Evolutionary conservation across 140 eudicot species (phyloP), one percentile per base, ranked within the genome.

Genomic region (Anethum foeniculum): DNA sequence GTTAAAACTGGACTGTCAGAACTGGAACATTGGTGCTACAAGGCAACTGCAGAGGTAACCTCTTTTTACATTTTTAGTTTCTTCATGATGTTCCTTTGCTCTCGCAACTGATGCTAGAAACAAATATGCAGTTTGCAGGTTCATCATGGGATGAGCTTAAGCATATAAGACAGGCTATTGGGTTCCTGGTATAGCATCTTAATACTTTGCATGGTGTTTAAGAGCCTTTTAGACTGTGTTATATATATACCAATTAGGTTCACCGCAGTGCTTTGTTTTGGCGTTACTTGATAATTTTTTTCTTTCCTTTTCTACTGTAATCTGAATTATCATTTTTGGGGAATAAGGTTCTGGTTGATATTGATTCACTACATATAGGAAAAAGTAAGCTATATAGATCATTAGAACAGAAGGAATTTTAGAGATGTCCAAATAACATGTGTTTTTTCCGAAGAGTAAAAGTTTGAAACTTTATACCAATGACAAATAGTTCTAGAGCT

Each of bases 91-190:
- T 49, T 73, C 80, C 18, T 36, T 79, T 78, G 48, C 47, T 82
- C 65, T 56, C 81, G 77, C 49, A 78, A 81, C 80, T 83, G 78
- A 77, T 30, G 78, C 34, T 44, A 73, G 79, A 86, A 75, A 49
- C 60, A 32, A 39, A 76, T 72, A 81, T 81, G 39, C 97, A 95
- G 99, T 92, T 88, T 79, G 88, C 96, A 79, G 99, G 99, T 74
- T 88, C 97, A 48, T 88, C 99, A 51, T 95, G 97, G 97, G 99
- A 95, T 76, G 99, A 95, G 90, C 99, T 95, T 76, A 95, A 86
- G 89, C 97, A 95, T 88, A 95, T 95, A 58, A 86, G 96, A 83
- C 99, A 92, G 85, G 95, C 99, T 81, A 92, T 95, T 76, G 97
- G 92, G 11, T 95, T 95, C 90, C 89, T 95, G 99, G 99, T 95